Base-by-base conservation (phyloP, 257 asterid genomes). In the Nicotiana tabacum region DNA sequence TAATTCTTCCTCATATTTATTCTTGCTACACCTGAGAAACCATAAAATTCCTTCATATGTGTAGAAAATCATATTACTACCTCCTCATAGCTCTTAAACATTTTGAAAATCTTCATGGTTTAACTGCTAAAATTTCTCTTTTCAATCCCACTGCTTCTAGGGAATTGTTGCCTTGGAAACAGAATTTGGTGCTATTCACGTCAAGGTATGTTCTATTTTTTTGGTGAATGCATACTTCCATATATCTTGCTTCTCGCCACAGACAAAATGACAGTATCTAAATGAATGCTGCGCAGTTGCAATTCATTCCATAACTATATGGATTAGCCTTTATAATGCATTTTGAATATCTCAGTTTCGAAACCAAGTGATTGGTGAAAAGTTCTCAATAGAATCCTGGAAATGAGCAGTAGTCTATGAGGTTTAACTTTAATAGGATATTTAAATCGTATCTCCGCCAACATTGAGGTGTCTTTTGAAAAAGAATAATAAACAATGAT, bases 111-210 rank as follows among this genome's bases (percentile, higher is more conserved):
- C 10, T 58, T 18, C 53, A 76, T 76, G 64, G 18, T 2, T 21
- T 76, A 27, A 84, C 81, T 61, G 7, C 74, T 66, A 66, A 32
- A 17, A 81, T 18, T 7, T 61, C 80, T 66, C 57, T 74, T 37
- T 80, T 57, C 53, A 46, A 46, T 83, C 82, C 79, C 8, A 2
- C 80, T 76, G 33, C 46, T 0, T 80, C 83, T 87, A 96, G 98
- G 99, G 98, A 69, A 96, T 93, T 74, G 84, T 96, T 70, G 96
- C 93, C 48, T 78, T 96, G 83, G 98, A 90, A 84, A 96, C 99
- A 24, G 91, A 94, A 82, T 70, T 94, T 81, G 98, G 99, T 62
- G 89, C 90, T 82, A 91, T 96, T 83, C 98, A 90, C 85, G 89
- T 96, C 81, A 96, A 93, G 97, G 99, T 96, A 91, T 24, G 37